Evolutionary conservation across 192 early-diverging fungal genomes (phyloP).

Genomic region (Backusella psychrophila): DNA sequence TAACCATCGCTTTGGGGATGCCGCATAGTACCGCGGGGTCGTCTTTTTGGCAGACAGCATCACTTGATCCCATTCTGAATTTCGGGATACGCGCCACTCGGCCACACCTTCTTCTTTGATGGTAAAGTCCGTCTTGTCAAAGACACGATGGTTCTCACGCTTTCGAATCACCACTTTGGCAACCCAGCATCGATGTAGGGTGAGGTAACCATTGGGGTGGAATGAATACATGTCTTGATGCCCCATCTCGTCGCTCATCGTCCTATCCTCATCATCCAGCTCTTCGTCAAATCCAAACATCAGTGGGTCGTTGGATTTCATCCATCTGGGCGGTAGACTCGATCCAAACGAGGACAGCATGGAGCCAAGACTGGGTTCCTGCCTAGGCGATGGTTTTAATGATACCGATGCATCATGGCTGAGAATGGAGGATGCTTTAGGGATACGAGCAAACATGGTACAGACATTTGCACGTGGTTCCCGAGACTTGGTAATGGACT

Average conservation of each 20-base stretch:
- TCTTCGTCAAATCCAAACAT: constrained; percentile 37
- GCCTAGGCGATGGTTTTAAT: neutral
- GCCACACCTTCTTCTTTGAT: constrained; percentile 53
- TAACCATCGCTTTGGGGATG: constrained; percentile 28
- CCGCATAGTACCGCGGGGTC: neutral
- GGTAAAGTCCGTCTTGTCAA: constrained; percentile 45
- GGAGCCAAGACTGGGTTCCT: constrained; percentile 17
- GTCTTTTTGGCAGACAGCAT: neutral
- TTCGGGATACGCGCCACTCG: constrained; percentile 50
- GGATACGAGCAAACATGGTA: constrained; percentile 20
- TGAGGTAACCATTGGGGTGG: constrained; percentile 52
- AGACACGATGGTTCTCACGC: constrained; percentile 41
- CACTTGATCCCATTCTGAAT: constrained; percentile 41
- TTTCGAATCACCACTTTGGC: constrained; percentile 37
- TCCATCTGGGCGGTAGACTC: constrained; percentile 14
- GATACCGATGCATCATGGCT: neutral
- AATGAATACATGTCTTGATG: constrained; percentile 52
- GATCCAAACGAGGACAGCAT: constrained; percentile 19
- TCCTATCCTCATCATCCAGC: constrained; percentile 21
- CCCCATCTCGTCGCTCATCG: constrained; percentile 39
- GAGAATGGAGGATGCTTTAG: neutral
- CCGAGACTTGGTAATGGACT: neutral
- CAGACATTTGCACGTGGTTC: constrained; percentile 20
- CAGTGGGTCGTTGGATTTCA: constrained; percentile 22
- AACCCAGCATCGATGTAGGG: constrained; percentile 53